Percentiles rank a stretch among this genome's conserved stretches.
phyloP scores from a whole-genome alignment of 2,329 filamentous ascomycete genomes.

The Exophiala mesophila region DNA sequence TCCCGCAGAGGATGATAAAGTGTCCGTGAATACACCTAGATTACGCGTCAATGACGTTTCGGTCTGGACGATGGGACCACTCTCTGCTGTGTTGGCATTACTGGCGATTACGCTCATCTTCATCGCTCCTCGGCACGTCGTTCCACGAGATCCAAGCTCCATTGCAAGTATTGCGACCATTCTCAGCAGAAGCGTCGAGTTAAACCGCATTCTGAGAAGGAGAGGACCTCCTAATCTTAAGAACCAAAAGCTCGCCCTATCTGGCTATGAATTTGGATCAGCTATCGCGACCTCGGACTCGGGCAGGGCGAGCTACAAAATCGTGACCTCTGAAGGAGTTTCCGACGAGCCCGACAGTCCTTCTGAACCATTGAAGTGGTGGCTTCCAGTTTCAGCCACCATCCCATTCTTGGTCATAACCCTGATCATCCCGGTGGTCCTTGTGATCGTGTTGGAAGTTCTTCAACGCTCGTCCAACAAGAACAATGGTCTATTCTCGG shows the following conservation, averaged over 20 bases:
- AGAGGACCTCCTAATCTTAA: conserved; percentile 15
- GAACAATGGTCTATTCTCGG: conserved; percentile 27
- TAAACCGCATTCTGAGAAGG: conserved; percentile 22
- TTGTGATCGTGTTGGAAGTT: conserved; percentile 22
- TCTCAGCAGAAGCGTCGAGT: conserved; percentile 23
- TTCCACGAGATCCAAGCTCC: conserved; percentile 25
- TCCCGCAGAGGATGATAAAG: conserved; percentile 12
- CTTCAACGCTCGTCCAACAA: conserved; percentile 24
- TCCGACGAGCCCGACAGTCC: conserved; percentile 9
- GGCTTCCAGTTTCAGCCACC: conserved; percentile 22
- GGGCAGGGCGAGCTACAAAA: conserved; percentile 22
- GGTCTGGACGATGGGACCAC: conserved; percentile 20
- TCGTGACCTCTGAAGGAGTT: conserved; percentile 25
- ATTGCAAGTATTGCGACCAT: conserved; percentile 22
- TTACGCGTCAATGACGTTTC: conserved; percentile 22
- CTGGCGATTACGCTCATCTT: conserved; percentile 21
- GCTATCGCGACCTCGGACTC: conserved; percentile 23
- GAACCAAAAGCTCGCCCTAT: conserved; percentile 21
- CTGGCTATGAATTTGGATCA: conserved; percentile 25
- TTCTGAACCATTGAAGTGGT: conserved; percentile 18
- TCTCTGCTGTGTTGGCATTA: conserved; percentile 17
- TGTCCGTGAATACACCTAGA: conserved; percentile 13
- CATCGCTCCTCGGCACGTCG: conserved; percentile 22
- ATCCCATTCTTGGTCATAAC: conserved; percentile 18
- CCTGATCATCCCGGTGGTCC: conserved; percentile 24